Evolutionary conservation across 2,329 filamentous ascomycete species (phyloP).

Genomic region (Sporothrix dimorphospora): DNA sequence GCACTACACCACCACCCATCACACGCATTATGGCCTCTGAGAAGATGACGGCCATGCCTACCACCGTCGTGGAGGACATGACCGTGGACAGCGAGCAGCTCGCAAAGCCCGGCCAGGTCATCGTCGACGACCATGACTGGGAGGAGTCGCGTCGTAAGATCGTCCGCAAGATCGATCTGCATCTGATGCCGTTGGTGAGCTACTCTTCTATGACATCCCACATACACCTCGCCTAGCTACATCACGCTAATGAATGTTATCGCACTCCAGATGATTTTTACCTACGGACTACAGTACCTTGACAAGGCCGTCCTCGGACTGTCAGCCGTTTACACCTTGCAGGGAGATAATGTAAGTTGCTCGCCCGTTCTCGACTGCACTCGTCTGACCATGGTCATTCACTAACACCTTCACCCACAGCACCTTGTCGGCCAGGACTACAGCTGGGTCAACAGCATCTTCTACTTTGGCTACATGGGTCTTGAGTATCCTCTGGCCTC

Average conservation of each 20-base stretch:
- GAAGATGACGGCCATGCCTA: background rate
- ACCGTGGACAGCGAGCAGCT: background rate
- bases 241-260: background rate
- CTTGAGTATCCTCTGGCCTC: constrained; percentile 43
- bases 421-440: constrained; percentile 50
- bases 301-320: constrained; percentile 19
- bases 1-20: background rate
- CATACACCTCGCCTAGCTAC: background rate
- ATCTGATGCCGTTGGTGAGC: constrained; percentile 17
- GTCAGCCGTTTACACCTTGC: constrained; percentile 6
- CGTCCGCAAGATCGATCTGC: constrained; percentile 20
- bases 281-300: constrained; percentile 18
- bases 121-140: constrained; percentile 20
- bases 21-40: background rate
- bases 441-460: constrained; percentile 51
- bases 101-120: background rate
- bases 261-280: constrained; percentile 9
- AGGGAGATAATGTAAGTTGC: background rate
- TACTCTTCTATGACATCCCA: background rate
- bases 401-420: no score
- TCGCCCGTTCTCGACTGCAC: constrained; percentile 26
- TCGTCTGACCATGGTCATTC: no score
- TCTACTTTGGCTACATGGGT: constrained; percentile 49
- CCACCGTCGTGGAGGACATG: background rate
- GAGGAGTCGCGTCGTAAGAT: constrained; percentile 14